Conservation (phyloP, 2,329 filamentous ascomycete species). For the Trematosphaeria pertusa region DNA sequence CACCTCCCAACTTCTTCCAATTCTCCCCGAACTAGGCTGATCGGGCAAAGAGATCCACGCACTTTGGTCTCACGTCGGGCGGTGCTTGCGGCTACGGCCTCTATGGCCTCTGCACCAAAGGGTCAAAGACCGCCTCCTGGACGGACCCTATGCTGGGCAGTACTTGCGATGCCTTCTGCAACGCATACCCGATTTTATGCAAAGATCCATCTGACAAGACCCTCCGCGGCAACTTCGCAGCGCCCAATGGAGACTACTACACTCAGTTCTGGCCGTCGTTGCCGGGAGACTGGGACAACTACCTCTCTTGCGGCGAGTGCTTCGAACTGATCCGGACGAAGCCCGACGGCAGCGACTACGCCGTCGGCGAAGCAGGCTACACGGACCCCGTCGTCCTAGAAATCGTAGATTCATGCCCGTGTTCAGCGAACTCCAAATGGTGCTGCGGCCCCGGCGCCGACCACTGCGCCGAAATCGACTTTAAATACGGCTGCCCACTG, state of each 20-base stretch:
- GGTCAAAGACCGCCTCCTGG: slow-evolving; percentile 1
- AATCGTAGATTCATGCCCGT: background rate
- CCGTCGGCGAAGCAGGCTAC: slow-evolving; percentile 1
- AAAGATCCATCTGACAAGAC: background rate
- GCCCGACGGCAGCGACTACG: slow-evolving; percentile 2
- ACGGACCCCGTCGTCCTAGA: slow-evolving; percentile 1
- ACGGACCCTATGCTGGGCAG: slow-evolving; percentile 3
- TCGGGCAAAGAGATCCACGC: slow-evolving; percentile 1
- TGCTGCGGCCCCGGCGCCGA: slow-evolving; percentile 4
- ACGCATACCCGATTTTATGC: slow-evolving; percentile 1
- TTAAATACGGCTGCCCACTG: slow-evolving; percentile 4
- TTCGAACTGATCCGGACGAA: slow-evolving; percentile 2
- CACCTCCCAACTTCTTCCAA: no score
- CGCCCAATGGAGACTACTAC: slow-evolving; percentile 5
- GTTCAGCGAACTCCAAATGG: slow-evolving; percentile 1
- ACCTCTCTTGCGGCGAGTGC: slow-evolving; percentile 4
- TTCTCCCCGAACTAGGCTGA: no score
- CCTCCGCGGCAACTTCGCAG: background rate
- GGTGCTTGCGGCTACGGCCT: slow-evolving; percentile 2
- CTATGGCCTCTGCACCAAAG: slow-evolving; percentile 2
- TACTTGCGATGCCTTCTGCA: slow-evolving; percentile 3
- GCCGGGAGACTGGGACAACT: slow-evolving; percentile 3
- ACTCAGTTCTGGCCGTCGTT: slow-evolving; percentile 5
- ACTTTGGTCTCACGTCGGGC: slow-evolving; percentile 1
- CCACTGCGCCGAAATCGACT: slow-evolving; percentile 4